A percentile compares a stretch with the other conserved stretches of the same genome.
Conservation (phyloP, 2,329 filamentous ascomycete genomes). For the Hymenoscyphus infarciens region DNA sequence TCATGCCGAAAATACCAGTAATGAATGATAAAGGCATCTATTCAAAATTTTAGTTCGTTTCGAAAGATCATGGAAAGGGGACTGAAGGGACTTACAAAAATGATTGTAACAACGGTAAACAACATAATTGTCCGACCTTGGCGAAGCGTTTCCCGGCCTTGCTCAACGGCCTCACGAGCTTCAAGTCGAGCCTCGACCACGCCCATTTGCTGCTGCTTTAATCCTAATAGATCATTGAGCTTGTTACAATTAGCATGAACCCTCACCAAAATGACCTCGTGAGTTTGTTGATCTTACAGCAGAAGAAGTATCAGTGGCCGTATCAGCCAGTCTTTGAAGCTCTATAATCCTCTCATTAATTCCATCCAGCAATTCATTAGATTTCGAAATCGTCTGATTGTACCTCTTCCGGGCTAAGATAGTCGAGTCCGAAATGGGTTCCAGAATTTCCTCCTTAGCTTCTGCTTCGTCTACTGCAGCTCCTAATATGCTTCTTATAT, state of each 20-base stretch:
- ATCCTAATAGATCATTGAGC: conserved; percentile 37
- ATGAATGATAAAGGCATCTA: conserved; percentile 40
- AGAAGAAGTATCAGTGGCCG: neutral
- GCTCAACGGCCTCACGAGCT: conserved; percentile 40
- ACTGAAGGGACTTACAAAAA: conserved; percentile 39
- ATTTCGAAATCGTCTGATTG: neutral
- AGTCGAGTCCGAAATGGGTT: neutral
- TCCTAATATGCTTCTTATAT: neutral
- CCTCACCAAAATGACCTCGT: neutral
- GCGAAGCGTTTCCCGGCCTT: conserved; percentile 30
- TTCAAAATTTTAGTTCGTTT: neutral
- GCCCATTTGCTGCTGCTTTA: conserved; percentile 46
- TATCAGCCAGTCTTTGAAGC: neutral
- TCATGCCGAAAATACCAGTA: conserved; percentile 40
- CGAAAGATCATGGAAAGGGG: neutral
- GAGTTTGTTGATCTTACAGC: conserved; percentile 1
- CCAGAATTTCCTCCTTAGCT: neutral
- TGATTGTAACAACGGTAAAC: conserved; percentile 45
- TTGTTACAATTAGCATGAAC: conserved; percentile 5
- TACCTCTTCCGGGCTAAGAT: neutral
- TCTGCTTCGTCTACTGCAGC: neutral
- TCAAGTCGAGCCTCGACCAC: conserved; percentile 41
- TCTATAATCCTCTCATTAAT: conserved; percentile 4
- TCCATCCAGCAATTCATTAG: neutral
- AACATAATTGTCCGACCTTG: conserved; percentile 39